Conservation (phyloP, 208 protist genomes). For the Leishmania tarentolae region DNA sequence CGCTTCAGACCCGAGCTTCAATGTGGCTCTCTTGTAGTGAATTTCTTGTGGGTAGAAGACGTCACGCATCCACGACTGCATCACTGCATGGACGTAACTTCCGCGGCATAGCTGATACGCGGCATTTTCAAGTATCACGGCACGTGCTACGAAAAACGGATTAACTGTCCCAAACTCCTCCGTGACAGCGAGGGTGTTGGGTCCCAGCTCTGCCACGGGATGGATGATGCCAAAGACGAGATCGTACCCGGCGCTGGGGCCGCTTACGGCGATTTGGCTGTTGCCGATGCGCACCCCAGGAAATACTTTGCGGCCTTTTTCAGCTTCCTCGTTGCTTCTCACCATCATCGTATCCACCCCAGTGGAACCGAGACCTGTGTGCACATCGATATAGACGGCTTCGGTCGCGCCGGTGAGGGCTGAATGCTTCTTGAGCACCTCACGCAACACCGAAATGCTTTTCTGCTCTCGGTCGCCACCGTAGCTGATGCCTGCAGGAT, state of each 20-base stretch:
- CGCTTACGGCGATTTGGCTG: slow-evolving; percentile 32
- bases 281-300: slow-evolving; percentile 35
- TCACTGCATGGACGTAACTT: slow-evolving; percentile 73
- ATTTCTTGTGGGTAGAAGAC: slow-evolving; percentile 80
- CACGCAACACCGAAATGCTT: slow-evolving; percentile 56
- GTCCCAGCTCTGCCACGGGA: slow-evolving; percentile 43
- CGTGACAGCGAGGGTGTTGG: slow-evolving; percentile 49
- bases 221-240: slow-evolving; percentile 47
- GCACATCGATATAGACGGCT: slow-evolving; percentile 73
- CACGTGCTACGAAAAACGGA: slow-evolving; percentile 53
- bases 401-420: slow-evolving; percentile 27
- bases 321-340: slow-evolving; percentile 29
- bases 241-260: slow-evolving; percentile 46
- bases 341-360: slow-evolving; percentile 80
- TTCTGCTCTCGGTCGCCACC: slow-evolving; percentile 70
- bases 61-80: slow-evolving; percentile 77
- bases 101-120: slow-evolving; percentile 59
- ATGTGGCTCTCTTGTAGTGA: slow-evolving; percentile 54
- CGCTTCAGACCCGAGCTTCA: slow-evolving; percentile 43
- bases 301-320: slow-evolving; percentile 40
- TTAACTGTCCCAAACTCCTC: slow-evolving; percentile 85
- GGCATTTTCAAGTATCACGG: slow-evolving; percentile 71
- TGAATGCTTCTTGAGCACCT: slow-evolving; percentile 49
- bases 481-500: slow-evolving; percentile 72
- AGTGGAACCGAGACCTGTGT: slow-evolving; percentile 61